Conservation (phyloP, 108 stramenopile genomes). For the Conticribra guillardii region DNA sequence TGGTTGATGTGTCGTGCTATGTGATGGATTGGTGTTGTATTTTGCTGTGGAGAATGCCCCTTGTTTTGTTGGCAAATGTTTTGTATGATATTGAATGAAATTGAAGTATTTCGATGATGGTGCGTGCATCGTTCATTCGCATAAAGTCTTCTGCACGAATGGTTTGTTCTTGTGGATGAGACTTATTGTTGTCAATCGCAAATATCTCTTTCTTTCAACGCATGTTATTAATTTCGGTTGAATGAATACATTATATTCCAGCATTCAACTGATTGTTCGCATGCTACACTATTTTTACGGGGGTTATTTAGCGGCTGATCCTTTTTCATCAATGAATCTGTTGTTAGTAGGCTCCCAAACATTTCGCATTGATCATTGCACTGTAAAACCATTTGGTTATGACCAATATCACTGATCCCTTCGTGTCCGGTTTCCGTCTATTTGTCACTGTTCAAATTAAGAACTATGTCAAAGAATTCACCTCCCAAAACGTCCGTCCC, state of each 20-base stretch:
- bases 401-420: neutral
- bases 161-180: no score
- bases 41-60: no score
- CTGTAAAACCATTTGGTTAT: neutral
- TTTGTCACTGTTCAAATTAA: constrained; percentile 1
- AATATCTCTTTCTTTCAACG: no score
- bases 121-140: no score
- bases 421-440: neutral
- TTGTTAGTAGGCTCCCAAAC: constrained; percentile 40
- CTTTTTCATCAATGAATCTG: constrained; percentile 14
- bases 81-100: no score
- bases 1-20: neutral
- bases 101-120: no score
- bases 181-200: no score
- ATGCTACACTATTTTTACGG: constrained; percentile 27
- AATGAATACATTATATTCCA: constrained; percentile 1
- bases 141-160: no score
- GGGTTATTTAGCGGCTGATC: constrained; percentile 20
- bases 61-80: no score
- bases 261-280: constrained; percentile 44
- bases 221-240: constrained; percentile 8
- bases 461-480: constrained; percentile 66
- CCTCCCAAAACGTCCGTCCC: constrained; percentile 61
- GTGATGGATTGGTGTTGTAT: neutral
- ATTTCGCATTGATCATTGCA: neutral